Evolutionary conservation across 2,329 filamentous ascomycete genomes (phyloP).

Genomic region (Xylariaceae sp.): DNA sequence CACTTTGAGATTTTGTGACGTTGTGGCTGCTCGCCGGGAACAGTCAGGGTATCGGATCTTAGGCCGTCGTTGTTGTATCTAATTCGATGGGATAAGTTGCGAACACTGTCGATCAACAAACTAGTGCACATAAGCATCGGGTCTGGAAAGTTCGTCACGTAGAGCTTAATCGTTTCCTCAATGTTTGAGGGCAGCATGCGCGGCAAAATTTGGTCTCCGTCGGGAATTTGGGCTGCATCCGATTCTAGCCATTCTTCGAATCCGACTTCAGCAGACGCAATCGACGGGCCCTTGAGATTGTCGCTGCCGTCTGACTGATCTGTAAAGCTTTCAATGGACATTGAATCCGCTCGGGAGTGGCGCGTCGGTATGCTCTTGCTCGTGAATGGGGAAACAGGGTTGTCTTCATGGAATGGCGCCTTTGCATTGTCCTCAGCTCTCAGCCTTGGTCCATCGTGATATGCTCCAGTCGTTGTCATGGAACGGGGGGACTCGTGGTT

Average conservation of each 20-base stretch:
- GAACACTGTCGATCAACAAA: constrained; percentile 53
- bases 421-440: background rate
- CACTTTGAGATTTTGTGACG: constrained; percentile 20
- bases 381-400: background rate
- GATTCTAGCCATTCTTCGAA: constrained; percentile 25
- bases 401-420: background rate
- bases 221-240: constrained; percentile 21
- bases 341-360: background rate
- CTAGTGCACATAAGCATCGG: constrained; percentile 53
- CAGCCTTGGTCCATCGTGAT: background rate
- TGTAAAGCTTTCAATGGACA: background rate
- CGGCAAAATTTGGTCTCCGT: constrained; percentile 30
- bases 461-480: background rate
- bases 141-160: constrained; percentile 52
- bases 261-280: constrained; percentile 19
- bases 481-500: background rate
- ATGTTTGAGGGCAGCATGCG: constrained; percentile 49
- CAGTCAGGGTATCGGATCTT: constrained; percentile 17
- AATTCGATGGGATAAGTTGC: constrained; percentile 49
- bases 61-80: constrained; percentile 33
- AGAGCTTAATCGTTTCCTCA: constrained; percentile 49
- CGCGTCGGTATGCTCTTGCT: background rate
- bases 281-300: background rate
- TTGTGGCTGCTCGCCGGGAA: constrained; percentile 14
- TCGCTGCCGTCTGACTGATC: background rate